Conservation (phyloP, 768 basidiomycete species). For the Phaffia tasmanica region DNA sequence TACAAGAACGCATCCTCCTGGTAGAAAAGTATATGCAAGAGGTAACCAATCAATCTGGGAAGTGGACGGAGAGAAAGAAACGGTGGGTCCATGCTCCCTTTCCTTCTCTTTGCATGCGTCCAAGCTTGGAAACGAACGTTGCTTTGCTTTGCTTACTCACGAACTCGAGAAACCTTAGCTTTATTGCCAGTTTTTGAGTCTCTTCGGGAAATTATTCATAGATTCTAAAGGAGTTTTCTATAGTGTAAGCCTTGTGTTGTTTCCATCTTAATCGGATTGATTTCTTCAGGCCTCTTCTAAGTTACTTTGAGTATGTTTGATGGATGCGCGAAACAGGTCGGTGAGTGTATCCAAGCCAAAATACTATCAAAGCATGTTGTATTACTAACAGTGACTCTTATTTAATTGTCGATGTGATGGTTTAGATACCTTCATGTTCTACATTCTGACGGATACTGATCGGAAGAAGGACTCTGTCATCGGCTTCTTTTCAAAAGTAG, state of each 20-base stretch:
- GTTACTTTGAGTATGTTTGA: not conserved
- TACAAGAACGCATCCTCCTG: slow-evolving; percentile 61
- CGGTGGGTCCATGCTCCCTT: slow-evolving; percentile 45
- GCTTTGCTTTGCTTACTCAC: not conserved
- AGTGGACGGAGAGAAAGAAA: slow-evolving; percentile 76
- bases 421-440: slow-evolving; percentile 57
- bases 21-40: slow-evolving; percentile 75
- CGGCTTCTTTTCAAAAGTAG: slow-evolving; percentile 60
- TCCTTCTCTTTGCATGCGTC: not conserved
- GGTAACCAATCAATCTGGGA: slow-evolving; percentile 90
- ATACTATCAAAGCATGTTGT: too few relatives aligned
- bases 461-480: slow-evolving; percentile 69
- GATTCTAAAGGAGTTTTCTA: slow-evolving; percentile 90
- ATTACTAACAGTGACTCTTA: too few relatives aligned
- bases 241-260: not conserved
- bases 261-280: slow-evolving; percentile 46
- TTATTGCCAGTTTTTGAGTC: slow-evolving; percentile 88
- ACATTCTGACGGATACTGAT: slow-evolving; percentile 73
- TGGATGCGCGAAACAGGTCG: not conserved
- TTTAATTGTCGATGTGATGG: too few relatives aligned
- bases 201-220: slow-evolving; percentile 98
- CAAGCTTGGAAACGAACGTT: too few relatives aligned
- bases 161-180: slow-evolving; percentile 46
- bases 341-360: not conserved
- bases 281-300: slow-evolving; percentile 53